Percentiles rank a stretch among this genome's conserved stretches.
Conservation (phyloP, 1,139 yeast genomes). For the Yamadazyma spencermartinsiae region DNA sequence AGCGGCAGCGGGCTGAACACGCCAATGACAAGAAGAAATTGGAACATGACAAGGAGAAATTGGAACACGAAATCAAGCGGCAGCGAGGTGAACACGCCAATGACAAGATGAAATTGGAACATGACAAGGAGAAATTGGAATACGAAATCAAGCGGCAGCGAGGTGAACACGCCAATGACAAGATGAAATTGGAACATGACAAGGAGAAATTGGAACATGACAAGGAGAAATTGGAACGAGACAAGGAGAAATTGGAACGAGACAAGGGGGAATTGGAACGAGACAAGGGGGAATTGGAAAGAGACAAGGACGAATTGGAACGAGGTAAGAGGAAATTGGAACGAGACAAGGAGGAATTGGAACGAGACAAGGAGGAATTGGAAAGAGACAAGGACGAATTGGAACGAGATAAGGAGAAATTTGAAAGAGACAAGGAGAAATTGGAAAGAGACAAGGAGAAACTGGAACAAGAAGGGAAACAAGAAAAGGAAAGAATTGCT, state of each 20-base stretch:
- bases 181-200: too few relatives aligned
- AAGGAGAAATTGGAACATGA: too few relatives aligned
- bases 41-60: too few relatives aligned
- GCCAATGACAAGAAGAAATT: too few relatives aligned
- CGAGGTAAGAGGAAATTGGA: conserved; percentile 9
- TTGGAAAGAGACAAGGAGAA: conserved; percentile 33
- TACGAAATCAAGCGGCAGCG: too few relatives aligned
- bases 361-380: conserved; percentile 9
- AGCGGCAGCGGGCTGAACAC: too few relatives aligned
- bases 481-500: conserved; percentile 20
- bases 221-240: too few relatives aligned
- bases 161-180: too few relatives aligned
- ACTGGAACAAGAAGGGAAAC: conserved; percentile 15
- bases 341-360: conserved; percentile 5
- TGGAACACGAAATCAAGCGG: too few relatives aligned
- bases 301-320: conserved; percentile 7
- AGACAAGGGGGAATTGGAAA: conserved; percentile 7
- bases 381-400: conserved; percentile 6
- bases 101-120: too few relatives aligned
- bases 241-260: conserved; percentile 3
- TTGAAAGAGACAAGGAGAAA: conserved; percentile 14
- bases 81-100: too few relatives aligned
- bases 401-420: conserved; percentile 10
- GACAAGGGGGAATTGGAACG: conserved; percentile 17
- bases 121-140: too few relatives aligned